phyloP scores from a whole-genome alignment of 164 flowering plant species.

The Aristolochia fimbriata region DNA sequence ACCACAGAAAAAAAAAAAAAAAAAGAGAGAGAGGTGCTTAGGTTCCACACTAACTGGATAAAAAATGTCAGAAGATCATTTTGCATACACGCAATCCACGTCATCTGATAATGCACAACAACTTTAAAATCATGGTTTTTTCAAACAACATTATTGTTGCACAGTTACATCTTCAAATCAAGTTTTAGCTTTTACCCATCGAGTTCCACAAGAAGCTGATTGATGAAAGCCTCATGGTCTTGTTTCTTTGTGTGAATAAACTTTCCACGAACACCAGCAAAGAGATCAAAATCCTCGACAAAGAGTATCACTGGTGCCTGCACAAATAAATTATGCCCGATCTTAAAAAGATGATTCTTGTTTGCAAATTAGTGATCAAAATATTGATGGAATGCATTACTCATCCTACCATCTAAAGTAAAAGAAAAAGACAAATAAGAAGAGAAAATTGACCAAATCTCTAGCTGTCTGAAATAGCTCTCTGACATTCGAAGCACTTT shows the following conservation, averaged over 20 bases:
- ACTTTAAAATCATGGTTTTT: background rate
- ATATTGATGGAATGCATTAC: too few relatives aligned
- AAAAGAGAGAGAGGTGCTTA: background rate
- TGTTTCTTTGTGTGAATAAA: constrained; percentile 81
- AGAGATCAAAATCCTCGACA: constrained; percentile 94
- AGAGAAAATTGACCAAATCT: constrained; percentile 49
- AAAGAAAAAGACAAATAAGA: too few relatives aligned
- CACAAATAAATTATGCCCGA: background rate
- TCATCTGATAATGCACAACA: background rate
- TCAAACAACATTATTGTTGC: background rate
- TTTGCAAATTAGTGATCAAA: too few relatives aligned
- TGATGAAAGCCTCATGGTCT: constrained; percentile 95
- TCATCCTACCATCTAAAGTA: too few relatives aligned
- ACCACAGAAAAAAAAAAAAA: constrained; percentile 7
- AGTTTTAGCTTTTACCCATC: constrained; percentile 57
- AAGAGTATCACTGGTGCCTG: constrained; percentile 96
- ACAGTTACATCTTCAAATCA: background rate
- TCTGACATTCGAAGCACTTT: constrained; percentile 91
- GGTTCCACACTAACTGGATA: background rate
- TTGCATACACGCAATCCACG: too few relatives aligned
- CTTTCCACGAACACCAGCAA: constrained; percentile 96
- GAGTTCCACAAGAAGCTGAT: constrained; percentile 97
- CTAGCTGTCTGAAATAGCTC: constrained; percentile 95
- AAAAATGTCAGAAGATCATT: background rate
- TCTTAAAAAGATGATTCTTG: too few relatives aligned